Conservation (phyloP, 2,329 filamentous ascomycete species). For the Hypocreales sp. region DNA sequence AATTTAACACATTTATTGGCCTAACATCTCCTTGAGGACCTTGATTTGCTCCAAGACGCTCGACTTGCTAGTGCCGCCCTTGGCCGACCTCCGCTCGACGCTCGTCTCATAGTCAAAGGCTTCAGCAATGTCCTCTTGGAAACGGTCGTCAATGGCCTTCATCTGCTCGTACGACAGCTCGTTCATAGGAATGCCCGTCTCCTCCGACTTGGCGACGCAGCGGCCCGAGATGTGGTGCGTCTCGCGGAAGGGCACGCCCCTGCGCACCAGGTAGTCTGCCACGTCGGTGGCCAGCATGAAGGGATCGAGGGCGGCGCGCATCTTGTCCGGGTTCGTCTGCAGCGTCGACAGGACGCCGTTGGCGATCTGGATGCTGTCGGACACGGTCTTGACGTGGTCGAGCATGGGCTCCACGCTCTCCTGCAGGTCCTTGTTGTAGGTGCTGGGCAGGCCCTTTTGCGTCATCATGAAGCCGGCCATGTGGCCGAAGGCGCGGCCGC, state of each 20-base stretch:
- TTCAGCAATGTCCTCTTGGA: slow-evolving; percentile 54
- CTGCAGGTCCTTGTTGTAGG: slow-evolving; percentile 89
- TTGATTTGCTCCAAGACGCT: slow-evolving; percentile 50
- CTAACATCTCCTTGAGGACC: slow-evolving; percentile 26
- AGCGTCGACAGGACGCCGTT: slow-evolving; percentile 67
- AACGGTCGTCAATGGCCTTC: slow-evolving; percentile 50
- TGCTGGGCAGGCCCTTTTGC: slow-evolving; percentile 55
- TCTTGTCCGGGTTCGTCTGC: slow-evolving; percentile 53
- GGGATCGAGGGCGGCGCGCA: slow-evolving; percentile 63
- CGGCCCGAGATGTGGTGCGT: slow-evolving; percentile 65
- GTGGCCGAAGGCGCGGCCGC: slow-evolving; percentile 61
- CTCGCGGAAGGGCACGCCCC: slow-evolving; percentile 63
- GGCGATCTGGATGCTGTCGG: slow-evolving; percentile 69
- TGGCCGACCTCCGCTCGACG: slow-evolving; percentile 63
- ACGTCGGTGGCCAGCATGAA: slow-evolving; percentile 70
- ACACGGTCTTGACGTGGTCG: slow-evolving; percentile 67
- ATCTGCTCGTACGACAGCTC: slow-evolving; percentile 51
- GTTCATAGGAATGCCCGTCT: slow-evolving; percentile 49
- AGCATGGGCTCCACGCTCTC: slow-evolving; percentile 77
- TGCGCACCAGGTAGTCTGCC: slow-evolving; percentile 47
- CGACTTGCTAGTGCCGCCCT: slow-evolving; percentile 62
- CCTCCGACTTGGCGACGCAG: slow-evolving; percentile 24
- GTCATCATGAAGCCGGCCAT: slow-evolving; percentile 66
- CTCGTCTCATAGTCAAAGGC: slow-evolving; percentile 71
- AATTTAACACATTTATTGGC: too few species aligned